Base-by-base conservation (phyloP, 2,329 filamentous ascomycete species). In the Daldinia sp. region DNA sequence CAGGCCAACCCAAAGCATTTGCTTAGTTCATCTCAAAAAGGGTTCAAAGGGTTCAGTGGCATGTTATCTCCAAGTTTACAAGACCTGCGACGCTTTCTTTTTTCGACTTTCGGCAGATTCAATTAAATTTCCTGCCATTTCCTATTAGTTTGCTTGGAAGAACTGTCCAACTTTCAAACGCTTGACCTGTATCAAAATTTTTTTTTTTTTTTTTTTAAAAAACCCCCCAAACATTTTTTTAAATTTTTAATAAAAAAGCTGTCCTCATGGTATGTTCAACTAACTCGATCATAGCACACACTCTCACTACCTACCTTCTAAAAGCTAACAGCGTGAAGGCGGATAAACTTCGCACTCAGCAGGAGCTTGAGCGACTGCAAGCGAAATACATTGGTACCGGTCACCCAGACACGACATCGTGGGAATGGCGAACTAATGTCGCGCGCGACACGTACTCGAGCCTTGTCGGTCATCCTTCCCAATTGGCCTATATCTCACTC, bases 381-480 rank as follows among this genome's bases (percentile, higher is more conserved):
- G 90, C 94, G 74, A 96, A 96, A 74, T 97, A 95, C 82, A 85
- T 99, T 73, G 95, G 95, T 71, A 98, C 95, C 3, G 95, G 95
- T 21, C 94, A 97, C 78, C 92, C 94, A 41, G 95, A 99, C 81
- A 98, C 94, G 11, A 96, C 93, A 23, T 96, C 93, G 78, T 95
- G 95, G 88, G 95, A 99, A 80, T 99, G 94, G 93, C 90, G 90
- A 51, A 94, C 91, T 63, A 99, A 98, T 81, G 94, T 98, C 75
- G 87, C 93, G 75, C 93, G 95, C 76, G 95, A 99, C 81, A 96
- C 90, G 19, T 94, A 94, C 76, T 87, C 93, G 17, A 93, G 89
- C 66, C 94, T 96, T 72, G 86, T 95, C 68, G 95, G 95, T 17
- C 95, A 99, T 76, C 91, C 93, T 13, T 91, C 93, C 6, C 83